A percentile compares a stretch with the other conserved stretches of the same genome.
phyloP scores from a whole-genome alignment of 306 rosid genomes.

The Lotus japonicus region DNA sequence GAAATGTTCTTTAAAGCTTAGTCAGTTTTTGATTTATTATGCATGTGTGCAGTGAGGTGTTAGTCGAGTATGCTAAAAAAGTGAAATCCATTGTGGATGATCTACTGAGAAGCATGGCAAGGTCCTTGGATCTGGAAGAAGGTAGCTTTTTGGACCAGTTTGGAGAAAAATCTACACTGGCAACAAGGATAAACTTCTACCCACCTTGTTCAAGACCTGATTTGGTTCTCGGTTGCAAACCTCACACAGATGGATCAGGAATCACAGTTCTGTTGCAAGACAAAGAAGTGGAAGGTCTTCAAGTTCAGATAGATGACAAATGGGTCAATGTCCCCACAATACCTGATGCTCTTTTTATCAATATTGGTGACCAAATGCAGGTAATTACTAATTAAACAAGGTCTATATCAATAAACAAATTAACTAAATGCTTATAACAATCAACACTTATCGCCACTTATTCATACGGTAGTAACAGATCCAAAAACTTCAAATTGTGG shows the following conservation, averaged over 20 bases:
- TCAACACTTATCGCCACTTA: no score
- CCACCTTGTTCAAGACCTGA: constrained; percentile 56
- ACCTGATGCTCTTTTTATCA: constrained; percentile 50
- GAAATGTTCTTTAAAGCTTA: no score
- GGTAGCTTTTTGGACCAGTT: constrained; percentile 37
- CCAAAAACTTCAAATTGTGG: no score
- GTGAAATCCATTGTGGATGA: constrained; percentile 36
- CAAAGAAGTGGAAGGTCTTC: constrained; percentile 56
- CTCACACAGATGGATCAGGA: constrained; percentile 62
- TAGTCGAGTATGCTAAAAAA: constrained; percentile 29
- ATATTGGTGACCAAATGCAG: constrained; percentile 70
- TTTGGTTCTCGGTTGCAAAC: constrained; percentile 58
- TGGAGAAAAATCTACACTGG: constrained; percentile 29
- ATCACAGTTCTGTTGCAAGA: constrained; percentile 55
- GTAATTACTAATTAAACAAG: no score
- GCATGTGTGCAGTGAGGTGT: constrained; percentile 31
- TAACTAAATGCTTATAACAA: no score
- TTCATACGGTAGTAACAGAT: no score
- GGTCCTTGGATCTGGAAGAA: constrained; percentile 47
- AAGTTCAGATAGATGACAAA: constrained; percentile 31
- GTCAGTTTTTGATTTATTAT: neutral
- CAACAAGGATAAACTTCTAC: constrained; percentile 45
- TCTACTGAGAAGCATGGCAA: constrained; percentile 38
- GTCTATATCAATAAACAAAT: neutral
- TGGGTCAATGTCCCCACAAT: constrained; percentile 57